These are phyloP conservation scores for Sporisorium sorghi DNA, from an alignment of 1,284 basidiomycete species.

Conservation along the genomic window DNA sequence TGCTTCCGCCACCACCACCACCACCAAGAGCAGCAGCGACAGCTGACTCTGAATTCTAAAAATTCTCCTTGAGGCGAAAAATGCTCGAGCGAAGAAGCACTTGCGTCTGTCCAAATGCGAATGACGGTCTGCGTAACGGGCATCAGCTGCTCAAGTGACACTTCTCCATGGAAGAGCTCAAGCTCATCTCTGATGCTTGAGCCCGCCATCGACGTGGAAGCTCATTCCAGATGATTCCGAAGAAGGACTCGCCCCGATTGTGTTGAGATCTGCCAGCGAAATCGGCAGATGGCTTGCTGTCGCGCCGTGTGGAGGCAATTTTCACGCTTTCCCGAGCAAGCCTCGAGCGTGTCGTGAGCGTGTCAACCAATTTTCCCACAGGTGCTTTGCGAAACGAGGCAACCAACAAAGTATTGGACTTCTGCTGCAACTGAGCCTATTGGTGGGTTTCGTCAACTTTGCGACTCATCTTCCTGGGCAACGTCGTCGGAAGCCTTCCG, in stretches of 20 bases:
- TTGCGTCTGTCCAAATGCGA: neutral
- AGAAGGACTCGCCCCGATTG: neutral
- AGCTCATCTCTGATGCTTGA: neutral
- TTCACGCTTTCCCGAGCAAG: conserved; percentile 8
- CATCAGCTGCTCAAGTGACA: too few relatives aligned
- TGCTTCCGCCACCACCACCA: neutral
- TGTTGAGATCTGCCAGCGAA: neutral
- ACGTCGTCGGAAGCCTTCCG: conserved; percentile 4
- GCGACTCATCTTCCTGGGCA: too few relatives aligned
- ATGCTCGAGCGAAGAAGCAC: neutral
- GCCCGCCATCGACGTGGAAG: too few relatives aligned
- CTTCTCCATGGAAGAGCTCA: too few relatives aligned
- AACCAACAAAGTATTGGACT: conserved; percentile 28
- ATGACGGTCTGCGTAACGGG: neutral
- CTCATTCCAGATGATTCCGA: neutral
- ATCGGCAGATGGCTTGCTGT: conserved; percentile 1
- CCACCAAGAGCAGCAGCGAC: neutral
- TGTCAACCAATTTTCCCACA: conserved; percentile 12
- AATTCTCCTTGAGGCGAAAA: conserved; percentile 15
- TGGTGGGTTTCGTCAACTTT: too few relatives aligned
- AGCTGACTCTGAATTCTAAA: conserved; percentile 8
- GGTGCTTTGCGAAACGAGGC: neutral
- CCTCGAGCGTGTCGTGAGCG: conserved; percentile 29
- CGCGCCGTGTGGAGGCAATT: conserved; percentile 24
- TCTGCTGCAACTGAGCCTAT: conserved; percentile 3